Base-by-base conservation (phyloP, 1,284 basidiomycete genomes). In the Vanrija pseudolonga region DNA sequence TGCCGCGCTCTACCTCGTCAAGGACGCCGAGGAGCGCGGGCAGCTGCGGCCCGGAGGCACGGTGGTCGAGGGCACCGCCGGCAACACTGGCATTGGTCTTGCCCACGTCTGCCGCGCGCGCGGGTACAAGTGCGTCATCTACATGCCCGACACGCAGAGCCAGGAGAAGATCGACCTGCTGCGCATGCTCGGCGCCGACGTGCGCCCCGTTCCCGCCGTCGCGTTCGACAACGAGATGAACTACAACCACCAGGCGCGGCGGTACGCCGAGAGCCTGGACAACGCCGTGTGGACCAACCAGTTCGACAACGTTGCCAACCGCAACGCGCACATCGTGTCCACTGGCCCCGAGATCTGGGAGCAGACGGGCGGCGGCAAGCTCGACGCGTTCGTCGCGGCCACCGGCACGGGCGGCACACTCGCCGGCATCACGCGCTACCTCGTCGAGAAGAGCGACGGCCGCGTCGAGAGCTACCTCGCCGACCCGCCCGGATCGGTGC, bases 271-370 rank as follows among this genome's bases (percentile, higher is more conserved):
- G 51, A 76, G 78, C n/a, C 78, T 88, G 32, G 82, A 85, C n/a
- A 97, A 97, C 70, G 88, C 93, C 19, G 85, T 98, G 56, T 99
- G 96, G 95, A 98, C 93, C n/a, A 88, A 98, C 79, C 95, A 98
- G 77, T 98, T 98, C 72, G 94, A 98, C 78, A 97, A 97, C 76
- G 84, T 80, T 11, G 89, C 90, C 15, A 98, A 98, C 74, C 85
- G 95, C 15, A 76, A 86, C 38, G 88, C 87, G 17, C 95, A 98
- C 74, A 95, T 96, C 73, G 74, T 82, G 50, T 85, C 91, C 9
- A 98, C 95, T 4, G 95, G 94, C 1, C 96, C 95, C 0, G 96
- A 98, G 77, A 94, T 98, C 57, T 97, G 93, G 92, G 84, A 85
- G 50, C 95, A 98, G 77, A 94, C 87, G 1, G 68, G 80, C 41